Evolutionary conservation across 2,329 filamentous ascomycete species (phyloP), one percentile per base, ranked within the genome.

Genomic region (Aspergillus sp.): DNA sequence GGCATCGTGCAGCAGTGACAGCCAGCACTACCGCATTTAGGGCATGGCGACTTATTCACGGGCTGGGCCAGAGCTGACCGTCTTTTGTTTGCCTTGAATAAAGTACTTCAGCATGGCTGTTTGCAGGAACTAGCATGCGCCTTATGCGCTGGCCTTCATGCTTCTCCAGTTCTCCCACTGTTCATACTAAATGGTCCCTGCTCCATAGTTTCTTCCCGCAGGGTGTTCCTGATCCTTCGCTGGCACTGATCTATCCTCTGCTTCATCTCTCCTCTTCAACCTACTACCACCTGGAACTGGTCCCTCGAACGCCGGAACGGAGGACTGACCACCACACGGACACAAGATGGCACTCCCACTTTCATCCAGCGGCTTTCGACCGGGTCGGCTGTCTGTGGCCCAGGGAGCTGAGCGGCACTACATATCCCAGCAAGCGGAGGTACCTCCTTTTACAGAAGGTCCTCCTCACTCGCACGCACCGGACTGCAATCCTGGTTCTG

Each of bases 261-360:
- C 26, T 20, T 24, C 8, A 24, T 12, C 20, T 33, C 15, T 19
- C 15, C 11, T 13, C 17, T 29, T 10, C 14, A 22, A 28, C 30
- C 16, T 24, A 29, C 22, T n/a, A 30, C 27, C 31, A 15, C 14
- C 22, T 29, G 16, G 32, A 17, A 17, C 10, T 22, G 19, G 19
- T 6, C n/a, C n/a, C n/a, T n/a, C n/a, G n/a, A n/a, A n/a, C n/a
- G n/a, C n/a, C n/a, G n/a, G n/a, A n/a, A n/a, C n/a, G n/a, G n/a
- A n/a, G n/a, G n/a, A n/a, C n/a, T n/a, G n/a, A n/a, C n/a, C n/a
- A n/a, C n/a, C n/a, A n/a, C n/a, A n/a, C 8, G 15, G 17, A 13
- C 17, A 24, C 16, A n/a, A 37, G 26, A 56, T 57, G 52, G 37
- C 52, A 32, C 40, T 29, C 31, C 44, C 43, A 22, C 37, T 41